Percentiles rank a stretch among this genome's conserved stretches.
These are phyloP conservation scores for Yamadazyma akitaensis DNA, from an alignment of 805 yeast genomes.

Conservation along the genomic window DNA sequence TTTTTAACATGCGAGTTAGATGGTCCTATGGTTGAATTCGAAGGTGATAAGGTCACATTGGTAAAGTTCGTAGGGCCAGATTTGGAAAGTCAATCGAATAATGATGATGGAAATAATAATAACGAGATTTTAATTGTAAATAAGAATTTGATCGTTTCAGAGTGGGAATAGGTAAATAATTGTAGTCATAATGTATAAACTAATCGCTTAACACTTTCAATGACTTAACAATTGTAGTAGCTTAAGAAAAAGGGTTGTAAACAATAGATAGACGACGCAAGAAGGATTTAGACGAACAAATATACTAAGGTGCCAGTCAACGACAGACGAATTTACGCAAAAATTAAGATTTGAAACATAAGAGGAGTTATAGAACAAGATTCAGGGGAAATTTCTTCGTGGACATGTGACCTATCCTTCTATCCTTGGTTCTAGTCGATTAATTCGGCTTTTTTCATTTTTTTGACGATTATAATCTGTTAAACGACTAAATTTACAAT, in stretches of 20 bases:
- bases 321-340: too few species aligned
- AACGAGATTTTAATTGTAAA: slow-evolving; percentile 17
- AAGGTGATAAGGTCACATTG: slow-evolving; percentile 41
- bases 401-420: background rate
- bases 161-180: slow-evolving; percentile 30
- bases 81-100: slow-evolving; percentile 6
- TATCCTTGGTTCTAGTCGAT: background rate
- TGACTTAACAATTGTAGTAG: background rate
- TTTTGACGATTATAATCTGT: background rate
- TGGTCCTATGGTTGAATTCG: slow-evolving; percentile 59
- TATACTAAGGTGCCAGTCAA: too few species aligned
- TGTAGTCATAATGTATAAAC: background rate
- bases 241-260: background rate
- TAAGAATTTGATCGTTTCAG: slow-evolving; percentile 29
- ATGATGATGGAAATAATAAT: background rate
- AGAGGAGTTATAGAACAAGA: too few species aligned
- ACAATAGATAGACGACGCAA: too few species aligned
- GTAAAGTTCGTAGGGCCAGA: slow-evolving; percentile 1
- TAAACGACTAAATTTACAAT: background rate
- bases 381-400: too few species aligned
- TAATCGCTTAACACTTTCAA: background rate
- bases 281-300: too few species aligned
- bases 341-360: too few species aligned
- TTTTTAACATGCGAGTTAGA: slow-evolving; percentile 43
- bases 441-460: too few species aligned